Conservation (phyloP, 73 alveolate genomes). For the Stentor roeselii region DNA sequence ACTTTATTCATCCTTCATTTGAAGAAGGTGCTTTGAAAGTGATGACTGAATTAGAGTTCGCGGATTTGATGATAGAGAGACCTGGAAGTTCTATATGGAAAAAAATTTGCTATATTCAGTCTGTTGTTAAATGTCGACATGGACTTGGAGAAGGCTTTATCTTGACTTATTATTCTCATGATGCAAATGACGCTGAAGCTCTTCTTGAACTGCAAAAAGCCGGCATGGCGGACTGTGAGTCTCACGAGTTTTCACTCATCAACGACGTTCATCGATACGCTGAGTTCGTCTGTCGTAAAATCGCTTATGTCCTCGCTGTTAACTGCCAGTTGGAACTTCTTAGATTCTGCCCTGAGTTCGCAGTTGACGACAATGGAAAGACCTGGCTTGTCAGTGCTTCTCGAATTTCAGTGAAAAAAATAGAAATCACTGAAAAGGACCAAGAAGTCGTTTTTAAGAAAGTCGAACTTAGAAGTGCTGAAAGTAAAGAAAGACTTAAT, state of each 20-base stretch:
- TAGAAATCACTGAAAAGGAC: neutral
- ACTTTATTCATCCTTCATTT: neutral
- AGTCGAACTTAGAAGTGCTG: neutral
- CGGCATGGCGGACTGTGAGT: slow-evolving; percentile 21
- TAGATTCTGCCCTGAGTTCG: neutral
- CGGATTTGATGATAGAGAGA: slow-evolving; percentile 8
- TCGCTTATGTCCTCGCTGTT: neutral
- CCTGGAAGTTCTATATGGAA: slow-evolving; percentile 19
- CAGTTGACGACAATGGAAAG: slow-evolving; percentile 27
- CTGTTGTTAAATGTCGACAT: slow-evolving; percentile 25
- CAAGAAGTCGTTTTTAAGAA: slow-evolving; percentile 6
- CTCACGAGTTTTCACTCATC: neutral
- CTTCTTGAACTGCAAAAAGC: slow-evolving; percentile 4
- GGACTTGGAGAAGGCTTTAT: slow-evolving; percentile 29
- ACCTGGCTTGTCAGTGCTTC: slow-evolving; percentile 21
- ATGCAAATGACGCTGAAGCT: slow-evolving; percentile 1
- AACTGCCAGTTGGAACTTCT: slow-evolving; percentile 14
- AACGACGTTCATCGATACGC: neutral
- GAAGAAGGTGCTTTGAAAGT: slow-evolving; percentile 19
- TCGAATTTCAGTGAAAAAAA: neutral
- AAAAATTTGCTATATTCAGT: slow-evolving; percentile 26
- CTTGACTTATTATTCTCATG: slow-evolving; percentile 20
- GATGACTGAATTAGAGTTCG: slow-evolving; percentile 16
- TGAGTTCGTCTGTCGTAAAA: slow-evolving; percentile 5
- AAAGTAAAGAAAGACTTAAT: neutral